phyloP scores from a whole-genome alignment of 139 green algal genomes.

The Haematococcus sp. region DNA sequence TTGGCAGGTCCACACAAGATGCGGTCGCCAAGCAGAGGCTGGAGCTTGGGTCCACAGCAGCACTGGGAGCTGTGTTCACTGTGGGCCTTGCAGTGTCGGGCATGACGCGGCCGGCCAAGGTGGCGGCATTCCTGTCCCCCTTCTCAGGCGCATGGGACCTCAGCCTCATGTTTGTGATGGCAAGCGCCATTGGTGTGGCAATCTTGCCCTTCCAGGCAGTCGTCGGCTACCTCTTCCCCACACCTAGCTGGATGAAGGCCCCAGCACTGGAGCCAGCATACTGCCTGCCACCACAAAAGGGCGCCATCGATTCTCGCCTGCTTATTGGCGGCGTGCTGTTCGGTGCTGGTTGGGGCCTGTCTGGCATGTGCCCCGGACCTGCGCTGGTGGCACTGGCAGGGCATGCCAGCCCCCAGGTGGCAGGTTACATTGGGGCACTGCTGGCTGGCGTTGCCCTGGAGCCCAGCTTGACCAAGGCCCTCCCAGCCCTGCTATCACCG shows the following conservation, averaged over 20 bases:
- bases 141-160: constrained; percentile 50
- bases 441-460: too few relatives aligned
- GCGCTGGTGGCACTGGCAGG: too few relatives aligned
- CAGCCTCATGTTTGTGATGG: constrained; percentile 77
- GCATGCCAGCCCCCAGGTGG: too few relatives aligned
- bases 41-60: too few relatives aligned
- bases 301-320: constrained; percentile 60
- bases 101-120: constrained; percentile 74
- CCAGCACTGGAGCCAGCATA: constrained; percentile 20
- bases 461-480: too few relatives aligned
- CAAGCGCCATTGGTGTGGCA: constrained; percentile 8
- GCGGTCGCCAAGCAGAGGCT: too few relatives aligned
- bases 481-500: too few relatives aligned
- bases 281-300: constrained; percentile 49
- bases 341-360: constrained; percentile 73
- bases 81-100: constrained; percentile 60
- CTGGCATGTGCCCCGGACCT: constrained; percentile 78
- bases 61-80: constrained; percentile 52
- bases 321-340: constrained; percentile 70
- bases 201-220: constrained; percentile 20
- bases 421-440: too few relatives aligned
- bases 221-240: constrained; percentile 13
- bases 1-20: too few relatives aligned
- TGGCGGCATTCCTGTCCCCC: constrained; percentile 40
- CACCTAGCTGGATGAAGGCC: constrained; percentile 1